These are phyloP conservation scores for Alternaria incomplexa DNA, from an alignment of 2,329 filamentous ascomycete genomes.

Conservation along the genomic window DNA sequence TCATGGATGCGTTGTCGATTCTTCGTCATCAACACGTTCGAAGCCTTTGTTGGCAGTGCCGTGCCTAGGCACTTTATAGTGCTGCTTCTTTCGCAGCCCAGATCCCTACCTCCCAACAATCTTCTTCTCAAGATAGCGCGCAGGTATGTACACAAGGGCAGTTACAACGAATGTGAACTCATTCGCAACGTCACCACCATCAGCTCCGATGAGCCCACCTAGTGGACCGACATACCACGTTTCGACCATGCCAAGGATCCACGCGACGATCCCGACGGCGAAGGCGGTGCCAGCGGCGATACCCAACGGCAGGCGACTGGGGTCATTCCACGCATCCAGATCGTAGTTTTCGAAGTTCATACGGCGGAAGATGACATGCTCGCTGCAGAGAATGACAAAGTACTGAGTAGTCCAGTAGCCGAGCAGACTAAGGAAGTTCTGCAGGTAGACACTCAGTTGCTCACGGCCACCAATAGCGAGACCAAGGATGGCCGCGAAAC, in stretches of 20 bases:
- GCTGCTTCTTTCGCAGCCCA: neutral
- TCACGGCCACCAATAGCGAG: slow-evolving; percentile 54
- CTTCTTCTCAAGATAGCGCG: slow-evolving; percentile 36
- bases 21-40: neutral
- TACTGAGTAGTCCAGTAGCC: slow-evolving; percentile 57
- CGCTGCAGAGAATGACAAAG: slow-evolving; percentile 54
- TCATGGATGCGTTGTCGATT: neutral
- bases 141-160: slow-evolving; percentile 34
- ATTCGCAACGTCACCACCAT: slow-evolving; percentile 38
- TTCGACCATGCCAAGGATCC: slow-evolving; percentile 65
- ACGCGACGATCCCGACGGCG: slow-evolving; percentile 49
- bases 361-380: slow-evolving; percentile 54
- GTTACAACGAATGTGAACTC: slow-evolving; percentile 37
- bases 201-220: slow-evolving; percentile 31
- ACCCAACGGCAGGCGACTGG: slow-evolving; percentile 50
- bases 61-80: neutral
- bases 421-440: slow-evolving; percentile 55
- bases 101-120: slow-evolving; percentile 22
- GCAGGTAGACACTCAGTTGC: slow-evolving; percentile 50
- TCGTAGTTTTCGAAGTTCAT: slow-evolving; percentile 59
- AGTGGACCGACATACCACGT: slow-evolving; percentile 60
- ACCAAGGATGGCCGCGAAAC: slow-evolving; percentile 52
- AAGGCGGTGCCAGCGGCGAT: slow-evolving; percentile 51
- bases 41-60: neutral
- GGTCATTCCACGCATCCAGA: slow-evolving; percentile 55